Conservation (phyloP, 2,329 filamentous ascomycete genomes). For the Nemania serpens region DNA sequence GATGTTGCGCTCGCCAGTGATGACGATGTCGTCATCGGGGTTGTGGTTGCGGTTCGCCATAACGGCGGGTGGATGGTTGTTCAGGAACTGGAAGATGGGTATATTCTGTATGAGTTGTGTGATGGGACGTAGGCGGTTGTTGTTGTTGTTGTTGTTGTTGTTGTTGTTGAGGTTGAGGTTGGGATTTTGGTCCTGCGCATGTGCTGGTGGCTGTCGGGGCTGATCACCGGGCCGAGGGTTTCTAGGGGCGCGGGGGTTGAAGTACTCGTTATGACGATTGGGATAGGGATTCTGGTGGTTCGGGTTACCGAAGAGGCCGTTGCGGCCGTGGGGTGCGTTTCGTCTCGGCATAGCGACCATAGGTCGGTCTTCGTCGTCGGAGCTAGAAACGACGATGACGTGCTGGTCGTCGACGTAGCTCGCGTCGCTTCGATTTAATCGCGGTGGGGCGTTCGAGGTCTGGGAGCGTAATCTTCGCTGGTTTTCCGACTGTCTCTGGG, state of each 20-base stretch:
- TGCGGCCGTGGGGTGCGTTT: conserved; percentile 9
- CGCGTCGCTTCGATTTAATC: conserved; percentile 38
- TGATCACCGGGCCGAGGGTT: conserved; percentile 15
- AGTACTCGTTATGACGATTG: conserved; percentile 9
- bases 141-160: neutral
- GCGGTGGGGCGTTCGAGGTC: conserved; percentile 33
- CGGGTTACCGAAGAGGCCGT: conserved; percentile 2
- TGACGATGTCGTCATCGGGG: conserved; percentile 35
- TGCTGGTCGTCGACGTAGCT: conserved; percentile 34
- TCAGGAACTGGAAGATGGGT: conserved; percentile 31
- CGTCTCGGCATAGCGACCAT: conserved; percentile 16
- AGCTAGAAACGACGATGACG: conserved; percentile 38
- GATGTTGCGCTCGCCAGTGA: conserved; percentile 33
- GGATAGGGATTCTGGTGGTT: conserved; percentile 11
- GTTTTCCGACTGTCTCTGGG: conserved; percentile 27
- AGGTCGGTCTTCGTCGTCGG: conserved; percentile 38
- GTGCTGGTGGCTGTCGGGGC: conserved; percentile 3
- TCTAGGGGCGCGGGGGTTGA: conserved; percentile 14
- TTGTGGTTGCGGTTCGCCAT: conserved; percentile 23
- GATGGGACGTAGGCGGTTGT: conserved; percentile 21
- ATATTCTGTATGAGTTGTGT: conserved; percentile 28
- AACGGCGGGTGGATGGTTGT: neutral
- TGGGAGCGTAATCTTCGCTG: conserved; percentile 32
- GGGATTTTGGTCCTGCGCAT: conserved; percentile 1
- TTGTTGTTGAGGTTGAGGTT: neutral